A percentile compares a stretch with the other conserved stretches of the same genome.
phyloP scores from a whole-genome alignment of 768 basidiomycete genomes.

The Phanerochaete carnosa region DNA sequence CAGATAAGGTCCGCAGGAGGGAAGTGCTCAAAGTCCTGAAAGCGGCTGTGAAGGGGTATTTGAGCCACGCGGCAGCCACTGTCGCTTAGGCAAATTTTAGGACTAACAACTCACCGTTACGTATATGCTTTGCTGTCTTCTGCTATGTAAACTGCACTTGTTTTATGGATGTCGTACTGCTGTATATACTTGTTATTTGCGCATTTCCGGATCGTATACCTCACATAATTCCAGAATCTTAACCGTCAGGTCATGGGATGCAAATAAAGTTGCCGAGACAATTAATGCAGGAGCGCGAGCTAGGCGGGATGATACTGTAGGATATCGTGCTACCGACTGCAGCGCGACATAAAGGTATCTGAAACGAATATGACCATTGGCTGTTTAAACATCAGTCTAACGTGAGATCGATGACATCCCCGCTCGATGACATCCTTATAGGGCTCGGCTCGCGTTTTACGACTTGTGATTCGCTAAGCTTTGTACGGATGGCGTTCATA shows the following conservation, averaged over 20 bases:
- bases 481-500: neutral
- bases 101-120: no score
- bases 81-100: no score
- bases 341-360: neutral
- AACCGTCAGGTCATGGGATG: no score
- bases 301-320: no score
- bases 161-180: neutral
- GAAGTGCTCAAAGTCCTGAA: conserved; percentile 57
- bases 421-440: neutral
- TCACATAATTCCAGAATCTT: no score
- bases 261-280: no score
- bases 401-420: neutral
- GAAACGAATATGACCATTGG: neutral
- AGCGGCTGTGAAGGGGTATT: conserved; percentile 26
- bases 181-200: neutral
- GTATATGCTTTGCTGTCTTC: neutral
- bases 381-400: neutral
- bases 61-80: neutral
- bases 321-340: neutral
- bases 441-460: neutral
- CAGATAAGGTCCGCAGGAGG: conserved; percentile 47
- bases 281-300: no score
- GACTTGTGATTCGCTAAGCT: neutral
- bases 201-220: no score
- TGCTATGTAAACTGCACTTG: neutral